These are phyloP conservation scores for Penicillium freii DNA, from an alignment of 2,329 filamentous ascomycete species.

Conservation along the genomic window DNA sequence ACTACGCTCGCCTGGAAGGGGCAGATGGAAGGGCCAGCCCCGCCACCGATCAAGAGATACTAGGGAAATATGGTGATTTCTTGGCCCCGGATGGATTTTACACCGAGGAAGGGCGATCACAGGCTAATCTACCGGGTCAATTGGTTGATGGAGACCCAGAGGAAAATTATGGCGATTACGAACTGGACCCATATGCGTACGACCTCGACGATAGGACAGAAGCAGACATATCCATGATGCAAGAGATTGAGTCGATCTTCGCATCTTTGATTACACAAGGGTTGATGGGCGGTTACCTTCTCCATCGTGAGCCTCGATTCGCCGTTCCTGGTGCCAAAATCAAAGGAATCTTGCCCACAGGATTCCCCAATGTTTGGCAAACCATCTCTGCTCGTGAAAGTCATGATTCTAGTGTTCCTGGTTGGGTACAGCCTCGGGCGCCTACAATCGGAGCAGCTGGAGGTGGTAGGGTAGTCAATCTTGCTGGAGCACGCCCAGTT, in stretches of 20 bases:
- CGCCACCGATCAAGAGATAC: conserved; percentile 10
- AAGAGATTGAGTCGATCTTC: conserved; percentile 73
- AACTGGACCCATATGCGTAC: conserved; percentile 60
- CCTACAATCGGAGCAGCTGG: conserved; percentile 11
- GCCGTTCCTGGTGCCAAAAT: conserved; percentile 70
- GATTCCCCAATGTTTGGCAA: conserved; percentile 71
- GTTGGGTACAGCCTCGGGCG: conserved; percentile 62
- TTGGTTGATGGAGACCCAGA: conserved; percentile 31
- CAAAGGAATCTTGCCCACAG: conserved; percentile 43
- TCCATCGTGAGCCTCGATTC: conserved; percentile 72
- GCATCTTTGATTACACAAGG: conserved; percentile 76
- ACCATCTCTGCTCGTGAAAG: conserved; percentile 63
- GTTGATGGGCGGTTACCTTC: conserved; percentile 78
- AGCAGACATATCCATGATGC: conserved; percentile 41
- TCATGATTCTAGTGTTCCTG: conserved; percentile 65
- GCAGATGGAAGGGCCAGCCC: conserved; percentile 4
- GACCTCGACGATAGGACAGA: conserved; percentile 18
- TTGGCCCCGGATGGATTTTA: conserved; percentile 37
- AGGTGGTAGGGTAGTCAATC: conserved; percentile 57
- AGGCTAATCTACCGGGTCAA: conserved; percentile 24
- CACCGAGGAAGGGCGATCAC: conserved; percentile 31
- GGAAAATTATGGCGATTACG: conserved; percentile 40
- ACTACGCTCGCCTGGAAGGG: conserved; percentile 30
- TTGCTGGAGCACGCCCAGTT: conserved; percentile 56
- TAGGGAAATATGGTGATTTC: conserved; percentile 38